Conservation (phyloP, 768 basidiomycete genomes). For the Amanita pseudoporphyria region DNA sequence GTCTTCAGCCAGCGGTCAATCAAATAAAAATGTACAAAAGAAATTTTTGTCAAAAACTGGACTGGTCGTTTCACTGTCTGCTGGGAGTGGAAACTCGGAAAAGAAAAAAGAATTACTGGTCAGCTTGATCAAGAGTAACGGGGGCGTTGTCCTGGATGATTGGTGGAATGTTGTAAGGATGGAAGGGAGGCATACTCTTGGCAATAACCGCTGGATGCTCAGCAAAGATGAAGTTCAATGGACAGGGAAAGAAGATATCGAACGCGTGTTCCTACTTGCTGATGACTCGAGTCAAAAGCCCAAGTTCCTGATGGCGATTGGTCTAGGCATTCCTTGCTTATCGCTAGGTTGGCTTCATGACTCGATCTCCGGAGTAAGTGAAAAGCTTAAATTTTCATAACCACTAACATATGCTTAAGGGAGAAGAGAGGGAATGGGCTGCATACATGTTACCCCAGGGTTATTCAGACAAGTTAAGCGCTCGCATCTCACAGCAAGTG, state of each 20-base stretch:
- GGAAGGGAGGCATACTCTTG: constrained; percentile 36
- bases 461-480: constrained; percentile 27
- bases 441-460: constrained; percentile 54
- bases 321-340: constrained; percentile 80
- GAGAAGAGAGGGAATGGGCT: constrained; percentile 46
- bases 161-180: constrained; percentile 46
- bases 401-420: constrained; percentile 15
- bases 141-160: constrained; percentile 55
- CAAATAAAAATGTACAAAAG: constrained; percentile 21
- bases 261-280: constrained; percentile 57
- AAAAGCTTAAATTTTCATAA: background rate
- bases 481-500: constrained; percentile 35
- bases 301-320: constrained; percentile 76
- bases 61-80: constrained; percentile 47
- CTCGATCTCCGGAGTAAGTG: constrained; percentile 24
- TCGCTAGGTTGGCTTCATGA: constrained; percentile 44
- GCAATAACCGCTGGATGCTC: constrained; percentile 44
- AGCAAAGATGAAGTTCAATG: constrained; percentile 37
- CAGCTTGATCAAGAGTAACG: constrained; percentile 34
- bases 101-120: constrained; percentile 34
- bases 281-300: constrained; percentile 61
- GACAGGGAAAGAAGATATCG: constrained; percentile 30
- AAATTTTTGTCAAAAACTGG: constrained; percentile 40
- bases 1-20: constrained; percentile 28
- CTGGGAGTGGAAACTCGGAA: constrained; percentile 24